These are phyloP conservation scores for Coprinellus micaceus DNA, from an alignment of 768 basidiomycete species.

Conservation along the genomic window DNA sequence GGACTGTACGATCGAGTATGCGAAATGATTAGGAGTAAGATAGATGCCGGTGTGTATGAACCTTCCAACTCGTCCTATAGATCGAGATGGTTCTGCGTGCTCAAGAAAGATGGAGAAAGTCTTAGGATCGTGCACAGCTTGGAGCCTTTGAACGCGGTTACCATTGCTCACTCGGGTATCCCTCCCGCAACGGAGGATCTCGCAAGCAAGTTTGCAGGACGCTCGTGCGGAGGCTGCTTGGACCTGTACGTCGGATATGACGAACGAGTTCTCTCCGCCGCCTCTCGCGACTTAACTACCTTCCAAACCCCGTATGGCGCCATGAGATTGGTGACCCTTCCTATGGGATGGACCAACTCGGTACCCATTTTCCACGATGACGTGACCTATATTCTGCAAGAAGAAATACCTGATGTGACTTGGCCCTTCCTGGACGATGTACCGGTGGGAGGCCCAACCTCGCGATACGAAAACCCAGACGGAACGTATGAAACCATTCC, in stretches of 20 bases:
- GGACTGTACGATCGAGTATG: constrained; percentile 10
- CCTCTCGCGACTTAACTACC: constrained; percentile 8
- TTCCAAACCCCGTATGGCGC: constrained; percentile 11
- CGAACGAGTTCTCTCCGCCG: neutral
- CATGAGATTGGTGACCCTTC: constrained; percentile 6
- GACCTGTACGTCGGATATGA: constrained; percentile 10
- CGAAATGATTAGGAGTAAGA: constrained; percentile 21
- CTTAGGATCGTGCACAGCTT: constrained; percentile 32
- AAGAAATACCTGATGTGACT: constrained; percentile 32
- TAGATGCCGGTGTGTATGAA: constrained; percentile 32
- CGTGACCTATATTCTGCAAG: constrained; percentile 23
- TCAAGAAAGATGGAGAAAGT: constrained; percentile 30
- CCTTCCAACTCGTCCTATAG: constrained; percentile 27
- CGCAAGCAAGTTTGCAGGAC: constrained; percentile 18
- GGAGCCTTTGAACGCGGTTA: constrained; percentile 32
- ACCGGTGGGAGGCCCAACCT: constrained; percentile 26
- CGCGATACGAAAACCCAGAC: constrained; percentile 23
- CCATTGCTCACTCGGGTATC: constrained; percentile 26
- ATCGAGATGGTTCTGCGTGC: constrained; percentile 36
- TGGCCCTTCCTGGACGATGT: constrained; percentile 35
- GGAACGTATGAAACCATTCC: constrained; percentile 28
- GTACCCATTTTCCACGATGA: constrained; percentile 12
- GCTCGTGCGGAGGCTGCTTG: constrained; percentile 1
- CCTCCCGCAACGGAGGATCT: constrained; percentile 26
- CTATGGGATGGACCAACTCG: constrained; percentile 14